Evolutionary conservation across 2,329 filamentous ascomycete species (phyloP).

Genomic region (Fusarium vanettenii): DNA sequence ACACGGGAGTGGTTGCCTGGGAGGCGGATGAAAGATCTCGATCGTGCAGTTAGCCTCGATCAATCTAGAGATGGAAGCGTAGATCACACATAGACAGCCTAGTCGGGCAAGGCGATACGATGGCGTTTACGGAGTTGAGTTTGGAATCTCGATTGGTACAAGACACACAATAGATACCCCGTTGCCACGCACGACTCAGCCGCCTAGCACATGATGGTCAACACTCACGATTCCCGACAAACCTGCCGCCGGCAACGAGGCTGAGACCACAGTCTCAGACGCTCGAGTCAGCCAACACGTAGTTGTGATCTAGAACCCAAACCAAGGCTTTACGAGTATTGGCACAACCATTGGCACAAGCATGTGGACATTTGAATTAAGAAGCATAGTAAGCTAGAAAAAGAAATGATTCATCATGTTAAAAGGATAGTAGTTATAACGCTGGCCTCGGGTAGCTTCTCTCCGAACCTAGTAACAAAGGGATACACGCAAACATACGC

Average conservation of each 20-base stretch:
- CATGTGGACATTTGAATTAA: neutral
- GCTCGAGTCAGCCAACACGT: neutral
- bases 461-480: conserved; percentile 15
- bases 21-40: neutral
- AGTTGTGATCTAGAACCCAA: neutral
- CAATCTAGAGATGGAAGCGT: neutral
- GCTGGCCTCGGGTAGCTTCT: conserved; percentile 25
- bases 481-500: conserved; percentile 7
- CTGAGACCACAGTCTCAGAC: neutral
- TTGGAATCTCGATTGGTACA: conserved; percentile 14
- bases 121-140: conserved; percentile 34
- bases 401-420: conserved; percentile 2
- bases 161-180: conserved; percentile 41
- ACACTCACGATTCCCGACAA: neutral
- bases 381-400: neutral
- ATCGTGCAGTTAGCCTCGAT: neutral
- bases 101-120: conserved; percentile 6
- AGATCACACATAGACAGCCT: conserved; percentile 8
- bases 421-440: conserved; percentile 30
- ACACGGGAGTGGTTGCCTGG: neutral
- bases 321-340: neutral
- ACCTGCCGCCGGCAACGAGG: neutral
- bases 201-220: neutral
- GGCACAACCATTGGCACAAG: neutral
- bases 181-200: conserved; percentile 20